Conservation (phyloP, 305 asterid genomes). For the Fraxinus velutina region DNA sequence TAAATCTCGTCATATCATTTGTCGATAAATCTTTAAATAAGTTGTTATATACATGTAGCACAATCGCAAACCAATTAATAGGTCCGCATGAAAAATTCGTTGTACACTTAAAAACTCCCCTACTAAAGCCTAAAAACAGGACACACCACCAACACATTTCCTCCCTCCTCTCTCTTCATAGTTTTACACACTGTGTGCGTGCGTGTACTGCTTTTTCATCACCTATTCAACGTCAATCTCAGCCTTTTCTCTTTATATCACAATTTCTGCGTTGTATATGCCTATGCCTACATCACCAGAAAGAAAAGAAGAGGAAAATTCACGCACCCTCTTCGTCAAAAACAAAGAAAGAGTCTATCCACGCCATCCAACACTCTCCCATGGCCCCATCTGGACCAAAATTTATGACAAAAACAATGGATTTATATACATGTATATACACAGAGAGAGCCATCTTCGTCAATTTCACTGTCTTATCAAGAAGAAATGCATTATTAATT, state of each 20-base stretch:
- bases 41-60: not conserved
- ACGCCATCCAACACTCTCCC: not conserved
- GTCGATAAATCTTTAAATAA: too few relatives aligned
- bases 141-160: not conserved
- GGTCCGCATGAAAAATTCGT: not conserved
- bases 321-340: not conserved
- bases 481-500: constrained; percentile 10
- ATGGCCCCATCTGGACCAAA: constrained; percentile 4
- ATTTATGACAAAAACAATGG: not conserved
- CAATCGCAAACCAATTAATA: not conserved
- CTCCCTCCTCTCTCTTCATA: not conserved
- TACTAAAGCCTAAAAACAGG: not conserved
- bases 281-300: not conserved
- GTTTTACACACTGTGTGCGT: not conserved
- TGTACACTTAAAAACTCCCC: not conserved
- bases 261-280: not conserved
- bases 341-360: not conserved
- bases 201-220: not conserved
- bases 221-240: not conserved
- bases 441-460: not conserved
- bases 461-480: not conserved
- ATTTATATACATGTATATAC: not conserved
- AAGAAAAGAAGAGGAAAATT: constrained; percentile 5
- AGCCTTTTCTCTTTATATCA: not conserved
- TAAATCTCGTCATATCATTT: not conserved